Base-by-base conservation (phyloP, 1,139 yeast species). In the Yamadazyma diddensiae region DNA sequence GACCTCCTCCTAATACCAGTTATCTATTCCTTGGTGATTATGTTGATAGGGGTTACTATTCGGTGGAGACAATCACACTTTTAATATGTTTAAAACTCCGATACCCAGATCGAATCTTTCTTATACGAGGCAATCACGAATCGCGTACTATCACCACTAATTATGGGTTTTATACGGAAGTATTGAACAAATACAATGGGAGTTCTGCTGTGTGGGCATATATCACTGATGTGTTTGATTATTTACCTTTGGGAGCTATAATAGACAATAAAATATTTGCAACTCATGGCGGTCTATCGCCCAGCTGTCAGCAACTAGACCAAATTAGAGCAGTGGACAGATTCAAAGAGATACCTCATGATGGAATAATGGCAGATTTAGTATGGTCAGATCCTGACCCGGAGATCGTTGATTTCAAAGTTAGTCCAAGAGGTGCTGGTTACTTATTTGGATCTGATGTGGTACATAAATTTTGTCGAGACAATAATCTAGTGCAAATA, bases 311-410 rank as follows among this genome's bases (percentile, higher is more conserved):
- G 52, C 84, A 94, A 18, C 71, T 92, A 24, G 97, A 92, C 53
- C 97, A 94, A 49, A 86, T 92, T 38, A 70, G 85, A 45, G 81
- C 94, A 16, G 79, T 94, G 16, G 97, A 94, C 54, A 59, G 99
- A 42, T 90, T 88, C 57, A 77, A 79, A 44, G 98, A 94, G 54
- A 88, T 92, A 17, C 98, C 99, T 1, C 98, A 94, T 49, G 98
- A 92, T 55, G 98, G 98, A 0, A 95, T 96, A 19, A 94, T 92
- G 97, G 97, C 98, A 1, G 99, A 92, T 57, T 65, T 92, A 37
- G 97, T 92, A 12, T 92, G 99, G 99, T 83, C 95, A 9, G 99
- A 92, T 51, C 98, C 99, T 0, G 98, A 94, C 53, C 88, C 86
- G 22, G 85, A 82, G 38, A 73, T 83, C 35, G 67, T 80, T 36